These are phyloP conservation scores for Colletotrichum navitas DNA, from an alignment of 2,329 filamentous ascomycete genomes.

Conservation along the genomic window DNA sequence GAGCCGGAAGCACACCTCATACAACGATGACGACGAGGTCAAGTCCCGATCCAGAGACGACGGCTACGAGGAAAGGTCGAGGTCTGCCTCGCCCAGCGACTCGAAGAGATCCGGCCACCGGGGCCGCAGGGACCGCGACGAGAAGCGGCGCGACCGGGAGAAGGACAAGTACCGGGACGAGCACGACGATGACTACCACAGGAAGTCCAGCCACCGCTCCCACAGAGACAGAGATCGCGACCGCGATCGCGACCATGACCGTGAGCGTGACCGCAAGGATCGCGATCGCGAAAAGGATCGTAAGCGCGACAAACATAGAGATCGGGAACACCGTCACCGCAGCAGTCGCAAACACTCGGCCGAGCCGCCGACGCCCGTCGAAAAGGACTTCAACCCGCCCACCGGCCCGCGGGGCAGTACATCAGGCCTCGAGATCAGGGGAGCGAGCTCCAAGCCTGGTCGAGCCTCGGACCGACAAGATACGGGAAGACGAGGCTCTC, in stretches of 20 bases:
- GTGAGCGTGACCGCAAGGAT: slow-evolving; percentile 57
- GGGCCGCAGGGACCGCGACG: slow-evolving; percentile 69
- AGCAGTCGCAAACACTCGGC: slow-evolving; percentile 50
- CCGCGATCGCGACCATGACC: slow-evolving; percentile 52
- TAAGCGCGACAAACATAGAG: slow-evolving; percentile 56
- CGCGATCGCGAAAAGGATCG: slow-evolving; percentile 51
- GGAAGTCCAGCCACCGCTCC: slow-evolving; percentile 56
- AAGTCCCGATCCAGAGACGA: slow-evolving; percentile 51
- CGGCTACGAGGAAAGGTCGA: slow-evolving; percentile 67
- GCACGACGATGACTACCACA: slow-evolving; percentile 60
- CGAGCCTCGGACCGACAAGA: slow-evolving; percentile 44
- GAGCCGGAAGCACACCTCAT: slow-evolving; percentile 55
- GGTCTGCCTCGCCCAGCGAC: slow-evolving; percentile 74
- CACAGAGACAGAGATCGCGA: slow-evolving; percentile 55
- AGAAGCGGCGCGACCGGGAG: slow-evolving; percentile 57
- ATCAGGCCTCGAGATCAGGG: slow-evolving; percentile 55
- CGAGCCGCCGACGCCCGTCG: slow-evolving; percentile 51
- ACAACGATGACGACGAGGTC: slow-evolving; percentile 61
- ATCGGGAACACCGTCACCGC: slow-evolving; percentile 55
- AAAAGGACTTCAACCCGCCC: slow-evolving; percentile 58
- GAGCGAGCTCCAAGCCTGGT: slow-evolving; percentile 47
- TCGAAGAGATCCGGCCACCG: slow-evolving; percentile 69
- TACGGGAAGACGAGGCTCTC: slow-evolving; percentile 53
- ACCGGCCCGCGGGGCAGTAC: slow-evolving; percentile 52
- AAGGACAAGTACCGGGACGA: slow-evolving; percentile 61